phyloP scores from a whole-genome alignment of 768 basidiomycete genomes.

The Tricholoma bakamatsutake region DNA sequence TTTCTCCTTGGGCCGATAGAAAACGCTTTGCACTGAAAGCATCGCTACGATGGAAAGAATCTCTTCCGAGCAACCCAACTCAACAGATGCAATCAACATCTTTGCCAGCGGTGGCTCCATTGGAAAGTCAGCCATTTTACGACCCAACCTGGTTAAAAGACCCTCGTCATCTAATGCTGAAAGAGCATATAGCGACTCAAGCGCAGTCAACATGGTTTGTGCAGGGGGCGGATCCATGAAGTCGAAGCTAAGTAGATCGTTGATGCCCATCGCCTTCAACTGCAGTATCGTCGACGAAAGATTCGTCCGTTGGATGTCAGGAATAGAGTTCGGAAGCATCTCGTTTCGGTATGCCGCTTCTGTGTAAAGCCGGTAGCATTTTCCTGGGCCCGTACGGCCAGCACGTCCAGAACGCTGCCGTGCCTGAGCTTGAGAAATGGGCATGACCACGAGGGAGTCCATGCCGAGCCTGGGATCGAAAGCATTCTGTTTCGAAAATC shows the following conservation, averaged over 20 bases:
- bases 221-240: conserved; percentile 99
- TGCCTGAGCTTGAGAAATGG: conserved; percentile 98
- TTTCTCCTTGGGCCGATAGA: conserved; percentile 99
- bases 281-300: conserved; percentile 88
- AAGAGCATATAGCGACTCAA: conserved; percentile 91
- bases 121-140: conserved; percentile 99
- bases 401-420: conserved; percentile 94
- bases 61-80: conserved; percentile 96
- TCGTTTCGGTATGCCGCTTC: conserved; percentile 98
- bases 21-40: conserved; percentile 93
- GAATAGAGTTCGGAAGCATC: conserved; percentile 96
- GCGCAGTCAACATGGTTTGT: conserved; percentile 92
- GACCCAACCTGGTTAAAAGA: conserved; percentile 84
- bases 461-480: conserved; percentile 96
- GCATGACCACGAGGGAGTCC: conserved; percentile 98
- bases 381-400: conserved; percentile 96
- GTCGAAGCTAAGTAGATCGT: conserved; percentile 95
- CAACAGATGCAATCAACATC: conserved; percentile 97
- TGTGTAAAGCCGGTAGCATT: conserved; percentile 96
- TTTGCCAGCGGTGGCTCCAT: conserved; percentile 96
- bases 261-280: conserved; percentile 98
- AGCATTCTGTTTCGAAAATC: conserved; percentile 98
- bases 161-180: conserved; percentile 98
- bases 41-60: conserved; percentile 96
- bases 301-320: conserved; percentile 96